Conservation (phyloP, 192 early-diverging fungal species). For the Backusella liffmaniae region DNA sequence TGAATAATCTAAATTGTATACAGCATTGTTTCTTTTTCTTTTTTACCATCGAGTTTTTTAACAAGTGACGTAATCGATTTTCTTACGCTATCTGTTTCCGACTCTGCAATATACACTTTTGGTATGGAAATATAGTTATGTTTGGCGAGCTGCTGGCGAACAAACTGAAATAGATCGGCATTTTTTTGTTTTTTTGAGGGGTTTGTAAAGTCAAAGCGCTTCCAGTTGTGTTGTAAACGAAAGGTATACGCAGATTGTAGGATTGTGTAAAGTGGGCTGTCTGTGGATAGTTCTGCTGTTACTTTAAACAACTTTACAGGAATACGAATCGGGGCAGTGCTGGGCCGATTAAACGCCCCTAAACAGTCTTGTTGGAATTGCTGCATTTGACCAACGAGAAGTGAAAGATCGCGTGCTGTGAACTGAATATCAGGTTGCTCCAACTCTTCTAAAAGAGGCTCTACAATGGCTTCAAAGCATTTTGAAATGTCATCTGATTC, state of each 20-base stretch:
- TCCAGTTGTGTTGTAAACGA: constrained; percentile 39
- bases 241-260: constrained; percentile 45
- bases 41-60: constrained; percentile 44
- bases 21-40: too few relatives aligned
- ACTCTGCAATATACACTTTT: constrained; percentile 40
- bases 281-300: constrained; percentile 10
- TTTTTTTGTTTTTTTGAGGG: constrained; percentile 30
- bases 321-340: constrained; percentile 33
- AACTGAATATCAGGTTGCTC: constrained; percentile 19
- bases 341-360: constrained; percentile 26
- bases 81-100: constrained; percentile 26
- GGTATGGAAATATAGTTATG: constrained; percentile 35
- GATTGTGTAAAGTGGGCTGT: constrained; percentile 41
- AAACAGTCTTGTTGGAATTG: constrained; percentile 55
- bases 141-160: constrained; percentile 34
- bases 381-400: constrained; percentile 43
- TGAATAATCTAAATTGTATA: not conserved
- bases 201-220: constrained; percentile 43
- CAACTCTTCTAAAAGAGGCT: constrained; percentile 39
- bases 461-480: constrained; percentile 41
- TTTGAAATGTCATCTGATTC: constrained; percentile 37
- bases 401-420: constrained; percentile 44
- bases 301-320: constrained; percentile 49
- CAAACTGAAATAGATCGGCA: constrained; percentile 38
- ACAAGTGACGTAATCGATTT: constrained; percentile 36